Evolutionary conservation across 1,139 yeast species (phyloP).

Genomic region (Saccharomycopsis crataegensis): DNA sequence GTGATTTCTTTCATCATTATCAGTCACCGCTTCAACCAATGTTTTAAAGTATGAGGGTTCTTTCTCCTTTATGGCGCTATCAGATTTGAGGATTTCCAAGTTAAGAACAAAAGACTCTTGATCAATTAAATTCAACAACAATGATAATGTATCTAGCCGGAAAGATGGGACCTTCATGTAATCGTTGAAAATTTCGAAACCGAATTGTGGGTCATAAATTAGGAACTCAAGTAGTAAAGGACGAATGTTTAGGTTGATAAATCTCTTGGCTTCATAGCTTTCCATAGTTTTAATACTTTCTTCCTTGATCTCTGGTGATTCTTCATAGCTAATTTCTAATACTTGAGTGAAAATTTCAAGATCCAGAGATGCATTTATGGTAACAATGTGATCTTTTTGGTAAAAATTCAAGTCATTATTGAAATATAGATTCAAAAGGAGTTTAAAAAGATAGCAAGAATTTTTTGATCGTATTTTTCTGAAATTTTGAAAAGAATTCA

Average conservation of each 20-base stretch:
- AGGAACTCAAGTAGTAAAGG: conserved; percentile 33
- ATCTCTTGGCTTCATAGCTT: conserved; percentile 36
- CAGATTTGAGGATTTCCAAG: conserved; percentile 10
- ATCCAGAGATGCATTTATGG: conserved; percentile 3
- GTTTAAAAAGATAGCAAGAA: conserved; percentile 28
- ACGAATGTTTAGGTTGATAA: conserved; percentile 34
- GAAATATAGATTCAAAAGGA: conserved; percentile 31
- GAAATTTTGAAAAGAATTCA: conserved; percentile 23
- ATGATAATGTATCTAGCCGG: conserved; percentile 29
- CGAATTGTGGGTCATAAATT: conserved; percentile 26
- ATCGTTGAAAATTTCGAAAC: conserved; percentile 29
- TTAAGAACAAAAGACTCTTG: conserved; percentile 7
- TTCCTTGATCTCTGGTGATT: conserved; percentile 21
- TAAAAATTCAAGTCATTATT: conserved; percentile 8
- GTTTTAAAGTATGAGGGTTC: conserved; percentile 4
- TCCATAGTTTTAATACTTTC: conserved; percentile 26
- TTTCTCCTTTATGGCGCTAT: neutral
- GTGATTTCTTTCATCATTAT: neutral
- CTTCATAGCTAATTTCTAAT: neutral
- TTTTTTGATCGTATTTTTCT: conserved; percentile 26
- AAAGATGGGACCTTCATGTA: conserved; percentile 25
- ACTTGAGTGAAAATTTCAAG: conserved; percentile 3
- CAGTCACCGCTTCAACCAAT: conserved; percentile 4
- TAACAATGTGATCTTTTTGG: conserved; percentile 1
- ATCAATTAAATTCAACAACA: conserved; percentile 23